Evolutionary conservation across 139 green algal genomes (phyloP), one percentile per base, ranked within the genome.

Genomic region (Prasinococcaceae sp.): DNA sequence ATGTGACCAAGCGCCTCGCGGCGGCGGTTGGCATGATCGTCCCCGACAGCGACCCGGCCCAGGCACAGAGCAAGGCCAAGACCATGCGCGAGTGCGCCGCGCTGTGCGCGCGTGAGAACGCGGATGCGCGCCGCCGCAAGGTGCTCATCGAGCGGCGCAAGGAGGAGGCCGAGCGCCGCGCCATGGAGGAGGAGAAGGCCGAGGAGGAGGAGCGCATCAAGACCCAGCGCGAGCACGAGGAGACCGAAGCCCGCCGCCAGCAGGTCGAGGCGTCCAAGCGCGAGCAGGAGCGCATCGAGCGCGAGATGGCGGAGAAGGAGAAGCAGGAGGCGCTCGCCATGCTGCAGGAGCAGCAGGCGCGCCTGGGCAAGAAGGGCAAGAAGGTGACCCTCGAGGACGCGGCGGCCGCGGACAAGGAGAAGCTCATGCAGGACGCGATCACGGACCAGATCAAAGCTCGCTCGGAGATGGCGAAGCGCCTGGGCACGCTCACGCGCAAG

Each of bases 111-210:
- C 49, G 78, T 38, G 88, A 94, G 50, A 86, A 96, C 75, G 70
- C 75, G 59, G 61, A 66, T 19, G 73, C 77, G 27, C 53, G 92
- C 30, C 71, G 73, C 26, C 68, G 86, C 47, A 94, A 94, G 69
- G 63, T 77, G 45, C 55, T 94, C 25, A 98, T 98, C 53, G 90
- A 98, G 75, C 73, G 78, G 57, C 76, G 83, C 46, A 96, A 97
- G 72, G 90, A 97, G 77, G 84, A 94, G 68, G 47, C 70, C 30
- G 88, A 97, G 77, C 73, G 41, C 8, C 41, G 10, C 17, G 10
- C 10, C 9, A 54, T 14, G 5, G 71, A 65, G 14, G 84, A 97
- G 77, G 66, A 82, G 41, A 72, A 86, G 65, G 73, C 84, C 61
- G 81, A 93, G 58, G 72, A 83, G 60, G 64, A 68, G 50, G 61